Conservation (phyloP, 2,329 filamentous ascomycete genomes). For the Sporothrix curviconia region DNA sequence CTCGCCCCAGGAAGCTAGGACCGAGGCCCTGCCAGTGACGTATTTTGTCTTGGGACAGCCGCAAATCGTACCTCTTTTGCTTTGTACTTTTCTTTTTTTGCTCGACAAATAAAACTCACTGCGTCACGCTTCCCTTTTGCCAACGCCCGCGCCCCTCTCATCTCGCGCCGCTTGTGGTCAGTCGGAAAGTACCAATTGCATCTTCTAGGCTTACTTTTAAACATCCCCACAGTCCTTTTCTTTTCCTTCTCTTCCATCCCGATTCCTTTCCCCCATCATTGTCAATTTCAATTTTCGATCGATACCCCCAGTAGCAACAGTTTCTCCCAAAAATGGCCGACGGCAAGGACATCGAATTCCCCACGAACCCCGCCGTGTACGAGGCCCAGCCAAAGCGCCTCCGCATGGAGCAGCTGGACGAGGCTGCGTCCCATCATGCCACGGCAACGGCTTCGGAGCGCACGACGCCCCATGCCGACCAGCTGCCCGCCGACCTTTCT, state of each 20-base stretch:
- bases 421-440: slow-evolving; percentile 9
- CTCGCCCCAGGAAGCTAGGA: slow-evolving; percentile 9
- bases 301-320: not conserved
- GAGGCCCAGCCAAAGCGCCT: slow-evolving; percentile 10
- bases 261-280: not conserved
- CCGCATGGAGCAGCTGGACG: slow-evolving; percentile 15
- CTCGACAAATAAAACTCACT: no score
- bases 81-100: no score
- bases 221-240: no score
- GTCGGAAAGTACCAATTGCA: no score
- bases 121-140: not conserved
- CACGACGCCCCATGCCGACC: slow-evolving; percentile 12
- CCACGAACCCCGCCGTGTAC: slow-evolving; percentile 10
- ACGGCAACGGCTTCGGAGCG: slow-evolving; percentile 12
- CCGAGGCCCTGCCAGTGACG: slow-evolving; percentile 5
- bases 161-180: no score
- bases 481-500: slow-evolving; percentile 28
- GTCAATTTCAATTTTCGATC: not conserved
- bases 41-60: not conserved
- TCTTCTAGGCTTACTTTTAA: no score
- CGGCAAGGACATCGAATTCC: not conserved
- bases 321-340: slow-evolving; percentile 9
- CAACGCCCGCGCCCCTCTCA: not conserved
- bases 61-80: no score
- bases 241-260: not conserved